Percentiles rank a stretch among this genome's conserved stretches.
phyloP scores from a whole-genome alignment of 176 grass and related monocot genomes.

The Leersia perrieri region DNA sequence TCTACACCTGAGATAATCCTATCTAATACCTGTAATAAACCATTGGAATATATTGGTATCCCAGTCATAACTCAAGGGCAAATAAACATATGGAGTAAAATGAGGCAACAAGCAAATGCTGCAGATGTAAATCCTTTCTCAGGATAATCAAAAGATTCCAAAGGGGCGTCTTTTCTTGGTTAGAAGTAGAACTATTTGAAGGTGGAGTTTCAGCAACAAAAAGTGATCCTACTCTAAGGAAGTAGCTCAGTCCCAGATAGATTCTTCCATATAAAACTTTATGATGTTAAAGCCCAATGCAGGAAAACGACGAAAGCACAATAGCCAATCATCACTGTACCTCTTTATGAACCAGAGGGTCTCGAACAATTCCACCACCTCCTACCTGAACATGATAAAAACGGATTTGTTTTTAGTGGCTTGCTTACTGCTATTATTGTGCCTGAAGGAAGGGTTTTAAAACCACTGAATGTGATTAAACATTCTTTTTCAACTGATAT shows the following conservation, averaged over 20 bases:
- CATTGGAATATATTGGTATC: not conserved
- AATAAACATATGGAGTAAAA: not conserved
- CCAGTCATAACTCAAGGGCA: not conserved
- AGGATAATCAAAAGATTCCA: not conserved
- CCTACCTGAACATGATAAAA: slow-evolving; percentile 61
- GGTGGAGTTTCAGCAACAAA: not conserved
- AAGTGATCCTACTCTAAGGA: not conserved
- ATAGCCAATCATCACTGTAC: slow-evolving; percentile 44
- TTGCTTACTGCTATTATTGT: not conserved
- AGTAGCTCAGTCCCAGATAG: not conserved
- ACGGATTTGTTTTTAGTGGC: not conserved
- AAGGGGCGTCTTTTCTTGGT: not conserved
- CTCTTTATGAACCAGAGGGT: slow-evolving; percentile 89
- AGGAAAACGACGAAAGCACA: not conserved
- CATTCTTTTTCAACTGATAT: not conserved
- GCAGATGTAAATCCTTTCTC: not conserved
- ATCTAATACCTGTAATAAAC: slow-evolving; percentile 60
- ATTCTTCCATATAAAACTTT: not conserved
- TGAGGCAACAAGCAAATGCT: not conserved
- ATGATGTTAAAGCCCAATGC: not conserved
- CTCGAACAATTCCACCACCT: slow-evolving; percentile 86
- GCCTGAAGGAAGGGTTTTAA: not conserved
- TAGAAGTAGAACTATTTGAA: not conserved
- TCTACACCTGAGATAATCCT: slow-evolving; percentile 90
- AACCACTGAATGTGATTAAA: not conserved